phyloP scores from a whole-genome alignment of 2,329 filamentous ascomycete genomes.

The Ophiostoma australiae region DNA sequence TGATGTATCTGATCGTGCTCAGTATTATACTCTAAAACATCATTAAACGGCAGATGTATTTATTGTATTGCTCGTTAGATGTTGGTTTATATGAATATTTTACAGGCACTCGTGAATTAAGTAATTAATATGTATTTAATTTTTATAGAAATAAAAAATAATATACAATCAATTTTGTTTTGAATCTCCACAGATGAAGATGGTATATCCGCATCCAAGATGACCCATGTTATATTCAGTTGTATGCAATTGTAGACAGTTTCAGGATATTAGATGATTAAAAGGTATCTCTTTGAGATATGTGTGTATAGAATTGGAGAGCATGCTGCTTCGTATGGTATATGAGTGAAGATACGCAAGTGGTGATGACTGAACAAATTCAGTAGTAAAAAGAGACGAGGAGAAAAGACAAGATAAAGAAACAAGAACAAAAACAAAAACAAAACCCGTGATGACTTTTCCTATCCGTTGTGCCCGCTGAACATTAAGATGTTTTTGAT shows the following conservation, averaged over 20 bases:
- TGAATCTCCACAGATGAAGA: not conserved
- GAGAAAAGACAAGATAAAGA: not conserved
- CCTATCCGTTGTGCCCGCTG: slow-evolving; percentile 3
- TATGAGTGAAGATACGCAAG: not conserved
- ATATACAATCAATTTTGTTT: not conserved
- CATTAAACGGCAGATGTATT: not conserved
- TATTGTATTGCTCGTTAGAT: not conserved
- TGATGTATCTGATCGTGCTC: not conserved
- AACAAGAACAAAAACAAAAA: not conserved
- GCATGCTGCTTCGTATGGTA: not conserved
- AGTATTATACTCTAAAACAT: not conserved
- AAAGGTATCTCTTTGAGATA: not conserved
- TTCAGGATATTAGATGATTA: not conserved
- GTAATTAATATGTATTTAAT: too few relatives aligned
- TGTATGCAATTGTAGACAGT: not conserved
- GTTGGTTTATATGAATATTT: too few relatives aligned
- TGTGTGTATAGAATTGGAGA: not conserved
- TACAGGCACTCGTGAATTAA: too few relatives aligned
- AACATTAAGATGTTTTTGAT: not conserved
- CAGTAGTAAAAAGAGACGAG: too few relatives aligned
- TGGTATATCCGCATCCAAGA: not conserved
- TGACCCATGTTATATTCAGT: not conserved
- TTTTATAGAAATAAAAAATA: not conserved
- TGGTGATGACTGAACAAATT: not conserved
- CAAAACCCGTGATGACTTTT: not conserved